Conservation (phyloP, 495 filamentous ascomycete species). For the Aspergillus egyptiacus region DNA sequence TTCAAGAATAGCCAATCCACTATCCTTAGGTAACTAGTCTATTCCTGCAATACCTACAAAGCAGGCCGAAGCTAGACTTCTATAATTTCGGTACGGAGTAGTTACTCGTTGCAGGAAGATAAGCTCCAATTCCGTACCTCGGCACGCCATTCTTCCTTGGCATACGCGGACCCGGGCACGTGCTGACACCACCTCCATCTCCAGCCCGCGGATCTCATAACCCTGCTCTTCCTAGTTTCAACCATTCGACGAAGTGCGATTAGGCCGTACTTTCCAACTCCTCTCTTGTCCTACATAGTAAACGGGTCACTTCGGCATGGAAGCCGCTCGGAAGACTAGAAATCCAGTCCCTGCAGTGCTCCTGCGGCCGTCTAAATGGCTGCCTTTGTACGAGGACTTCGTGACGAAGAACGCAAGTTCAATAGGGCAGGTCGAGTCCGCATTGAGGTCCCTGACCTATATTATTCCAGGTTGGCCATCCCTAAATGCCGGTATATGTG, state of each 20-base stretch:
- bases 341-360: constrained; percentile 30
- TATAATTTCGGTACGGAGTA: too few relatives aligned
- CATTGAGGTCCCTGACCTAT: constrained; percentile 84
- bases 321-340: constrained; percentile 26
- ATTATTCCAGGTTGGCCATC: constrained; percentile 72
- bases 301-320: constrained; percentile 23
- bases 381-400: constrained; percentile 80
- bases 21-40: too few relatives aligned
- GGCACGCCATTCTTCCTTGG: constrained; percentile 18
- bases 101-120: too few relatives aligned
- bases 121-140: constrained; percentile 1
- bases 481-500: background rate
- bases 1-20: too few relatives aligned
- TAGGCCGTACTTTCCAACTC: background rate
- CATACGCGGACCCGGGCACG: constrained; percentile 23
- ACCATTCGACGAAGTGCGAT: background rate
- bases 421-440: constrained; percentile 88
- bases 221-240: background rate
- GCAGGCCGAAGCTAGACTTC: too few relatives aligned
- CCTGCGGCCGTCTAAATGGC: constrained; percentile 64
- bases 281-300: background rate
- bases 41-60: too few relatives aligned
- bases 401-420: constrained; percentile 90
- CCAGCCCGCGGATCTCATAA: background rate
- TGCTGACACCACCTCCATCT: constrained; percentile 13